Conservation (phyloP, 1,284 basidiomycete genomes). For the Ceratobasidium sp. region DNA sequence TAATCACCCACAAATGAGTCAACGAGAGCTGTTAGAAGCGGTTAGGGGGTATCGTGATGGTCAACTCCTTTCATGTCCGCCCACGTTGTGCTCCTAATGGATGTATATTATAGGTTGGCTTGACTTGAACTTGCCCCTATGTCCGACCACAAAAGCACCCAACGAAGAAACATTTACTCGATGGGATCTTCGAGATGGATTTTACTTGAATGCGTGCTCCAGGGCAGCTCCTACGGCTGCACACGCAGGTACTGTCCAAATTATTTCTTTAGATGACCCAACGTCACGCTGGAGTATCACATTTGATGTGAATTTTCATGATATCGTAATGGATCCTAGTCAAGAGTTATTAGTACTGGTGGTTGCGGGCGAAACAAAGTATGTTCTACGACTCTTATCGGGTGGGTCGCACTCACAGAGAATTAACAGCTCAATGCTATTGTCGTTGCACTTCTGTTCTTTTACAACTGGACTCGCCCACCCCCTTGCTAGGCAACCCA, state of each 20-base stretch:
- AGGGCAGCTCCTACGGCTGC: background rate
- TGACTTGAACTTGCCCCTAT: background rate
- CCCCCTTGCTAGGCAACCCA: background rate
- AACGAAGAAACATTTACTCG: background rate
- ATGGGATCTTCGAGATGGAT: background rate
- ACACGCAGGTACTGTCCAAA: slow-evolving; percentile 6
- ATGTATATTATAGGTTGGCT: slow-evolving; percentile 1
- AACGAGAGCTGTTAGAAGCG: background rate
- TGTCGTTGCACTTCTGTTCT: slow-evolving; percentile 10
- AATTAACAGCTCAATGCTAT: background rate
- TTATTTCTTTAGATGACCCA: slow-evolving; percentile 15
- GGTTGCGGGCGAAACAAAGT: background rate
- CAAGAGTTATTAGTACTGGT: slow-evolving; percentile 15
- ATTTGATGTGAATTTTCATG: background rate
- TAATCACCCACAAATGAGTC: background rate
- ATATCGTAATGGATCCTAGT: background rate
- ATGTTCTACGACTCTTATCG: background rate
- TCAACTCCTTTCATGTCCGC: background rate
- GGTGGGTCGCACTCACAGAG: background rate
- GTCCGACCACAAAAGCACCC: background rate
- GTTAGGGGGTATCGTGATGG: background rate
- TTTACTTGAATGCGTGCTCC: background rate
- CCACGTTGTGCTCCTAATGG: no score
- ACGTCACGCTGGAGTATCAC: background rate
- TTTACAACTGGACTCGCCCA: slow-evolving; percentile 27